Conservation (phyloP, 2,329 filamentous ascomycete species). For the Clonostachys byssicola region DNA sequence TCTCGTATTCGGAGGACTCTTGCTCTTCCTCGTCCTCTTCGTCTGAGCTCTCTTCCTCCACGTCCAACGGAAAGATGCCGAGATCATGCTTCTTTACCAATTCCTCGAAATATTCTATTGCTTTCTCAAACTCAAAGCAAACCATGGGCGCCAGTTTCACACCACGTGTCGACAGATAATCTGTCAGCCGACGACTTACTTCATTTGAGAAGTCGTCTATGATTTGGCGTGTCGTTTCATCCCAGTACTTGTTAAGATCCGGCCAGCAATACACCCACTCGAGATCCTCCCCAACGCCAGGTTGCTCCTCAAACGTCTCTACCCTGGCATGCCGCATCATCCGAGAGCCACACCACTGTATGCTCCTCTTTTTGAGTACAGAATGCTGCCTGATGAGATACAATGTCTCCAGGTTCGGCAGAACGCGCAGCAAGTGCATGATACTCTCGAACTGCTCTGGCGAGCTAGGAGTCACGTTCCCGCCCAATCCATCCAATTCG, state of each 20-base stretch:
- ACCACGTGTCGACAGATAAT: too few species aligned
- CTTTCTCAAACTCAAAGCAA: not conserved
- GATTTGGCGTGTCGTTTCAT: too few species aligned
- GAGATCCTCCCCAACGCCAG: not conserved
- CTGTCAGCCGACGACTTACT: too few species aligned
- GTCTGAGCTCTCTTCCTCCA: not conserved
- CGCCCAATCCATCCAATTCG: not conserved
- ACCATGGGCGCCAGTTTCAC: not conserved
- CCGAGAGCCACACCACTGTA: not conserved
- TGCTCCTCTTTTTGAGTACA: too few species aligned
- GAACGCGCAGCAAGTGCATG: not conserved
- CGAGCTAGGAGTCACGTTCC: not conserved
- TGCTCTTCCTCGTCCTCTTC: not conserved
- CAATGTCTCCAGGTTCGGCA: not conserved
- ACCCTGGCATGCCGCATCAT: not conserved
- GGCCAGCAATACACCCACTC: not conserved
- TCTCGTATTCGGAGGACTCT: constrained; percentile 6
- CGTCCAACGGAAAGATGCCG: not conserved
- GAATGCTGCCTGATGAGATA: not conserved
- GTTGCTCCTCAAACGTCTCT: not conserved
- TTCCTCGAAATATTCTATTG: not conserved
- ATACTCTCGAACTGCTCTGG: too few species aligned
- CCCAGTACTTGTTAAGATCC: not conserved
- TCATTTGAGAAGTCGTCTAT: too few species aligned
- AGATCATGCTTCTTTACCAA: not conserved